Evolutionary conservation across 2,329 filamentous ascomycete genomes (phyloP), one percentile per base, ranked within the genome.

Genomic region (Colletotrichum chlorophyti): DNA sequence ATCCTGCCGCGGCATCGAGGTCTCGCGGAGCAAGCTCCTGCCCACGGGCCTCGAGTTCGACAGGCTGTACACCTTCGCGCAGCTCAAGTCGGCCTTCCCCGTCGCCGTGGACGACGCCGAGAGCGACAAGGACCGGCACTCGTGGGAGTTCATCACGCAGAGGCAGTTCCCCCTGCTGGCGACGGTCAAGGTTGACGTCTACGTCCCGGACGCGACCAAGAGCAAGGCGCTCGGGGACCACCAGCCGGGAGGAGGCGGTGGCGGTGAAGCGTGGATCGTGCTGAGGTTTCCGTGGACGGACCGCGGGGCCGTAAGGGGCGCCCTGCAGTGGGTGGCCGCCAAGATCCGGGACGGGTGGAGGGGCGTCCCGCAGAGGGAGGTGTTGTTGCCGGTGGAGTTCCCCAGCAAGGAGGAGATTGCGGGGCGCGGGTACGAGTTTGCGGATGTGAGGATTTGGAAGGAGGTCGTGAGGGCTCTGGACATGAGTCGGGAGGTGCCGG

Each of bases 31-130:
- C 59, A 82, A 84, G 51, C 81, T 95, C 14, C 74, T 91, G 41
- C 77, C 84, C 6, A 85, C 84, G 3, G 92, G 93, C 2, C 79
- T 96, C 54, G 83, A 89, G 69, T 90, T 89, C 72, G 93, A 97
- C 73, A 85, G 92, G 6, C 84, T 94, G 65, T 96, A 93, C 76
- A 89, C 86, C 43, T 91, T 97, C 69, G 92, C 90, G 2, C 89
- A 93, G 71, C 77, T 83, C 60, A 77, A 77, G 69, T 79, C 76
- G 65, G 75, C 77, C 32, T 81, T 80, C 59, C 76, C 79, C 3
- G 73, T 76, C 15, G 58, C 69, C 14, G 64, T 72, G n/a, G 69
- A 74, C 46, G 67, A 68, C 11, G 47, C 47, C 67, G 68, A 72
- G 27, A 73, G 70, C 54, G 70, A 75, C 55, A 74, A 76, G 63